A percentile compares a stretch with the other conserved stretches of the same genome.
Conservation (phyloP, 164 flowering plant species). For the Annona squamosa region DNA sequence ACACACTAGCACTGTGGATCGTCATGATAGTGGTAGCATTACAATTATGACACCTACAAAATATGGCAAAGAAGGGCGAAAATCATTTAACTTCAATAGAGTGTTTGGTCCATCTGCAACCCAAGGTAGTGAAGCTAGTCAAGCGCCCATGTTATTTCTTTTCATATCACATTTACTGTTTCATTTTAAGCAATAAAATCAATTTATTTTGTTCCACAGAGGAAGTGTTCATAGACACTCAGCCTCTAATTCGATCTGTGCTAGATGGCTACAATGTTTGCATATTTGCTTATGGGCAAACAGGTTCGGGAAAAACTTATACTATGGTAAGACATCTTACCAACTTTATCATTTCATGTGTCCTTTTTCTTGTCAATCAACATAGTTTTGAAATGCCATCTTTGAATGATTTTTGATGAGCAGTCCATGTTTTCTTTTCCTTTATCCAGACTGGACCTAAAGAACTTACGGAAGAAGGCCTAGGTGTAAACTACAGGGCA, state of each 20-base stretch:
- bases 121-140: slow-evolving; percentile 50
- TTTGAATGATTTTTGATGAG: neutral
- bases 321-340: slow-evolving; percentile 63
- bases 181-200: neutral
- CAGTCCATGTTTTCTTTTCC: neutral
- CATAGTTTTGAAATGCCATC: neutral
- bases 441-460: slow-evolving; percentile 71
- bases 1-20: slow-evolving; percentile 50
- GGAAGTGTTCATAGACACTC: slow-evolving; percentile 91
- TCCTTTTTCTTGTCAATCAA: neutral
- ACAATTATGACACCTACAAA: slow-evolving; percentile 56
- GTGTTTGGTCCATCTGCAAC: slow-evolving; percentile 87
- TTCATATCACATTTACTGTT: neutral
- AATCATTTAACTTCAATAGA: slow-evolving; percentile 78
- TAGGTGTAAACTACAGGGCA: slow-evolving; percentile 93
- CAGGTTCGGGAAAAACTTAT: slow-evolving; percentile 94
- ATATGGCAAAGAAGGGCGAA: slow-evolving; percentile 66
- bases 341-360: neutral
- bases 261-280: slow-evolving; percentile 98
- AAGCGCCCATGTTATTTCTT: neutral
- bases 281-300: slow-evolving; percentile 98
- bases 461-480: slow-evolving; percentile 72
- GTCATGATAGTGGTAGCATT: slow-evolving; percentile 76
- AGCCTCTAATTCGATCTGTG: slow-evolving; percentile 87
- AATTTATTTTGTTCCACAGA: slow-evolving; percentile 33